phyloP scores from a whole-genome alignment of 768 basidiomycete genomes.

The Psilocybe tampanensis region DNA sequence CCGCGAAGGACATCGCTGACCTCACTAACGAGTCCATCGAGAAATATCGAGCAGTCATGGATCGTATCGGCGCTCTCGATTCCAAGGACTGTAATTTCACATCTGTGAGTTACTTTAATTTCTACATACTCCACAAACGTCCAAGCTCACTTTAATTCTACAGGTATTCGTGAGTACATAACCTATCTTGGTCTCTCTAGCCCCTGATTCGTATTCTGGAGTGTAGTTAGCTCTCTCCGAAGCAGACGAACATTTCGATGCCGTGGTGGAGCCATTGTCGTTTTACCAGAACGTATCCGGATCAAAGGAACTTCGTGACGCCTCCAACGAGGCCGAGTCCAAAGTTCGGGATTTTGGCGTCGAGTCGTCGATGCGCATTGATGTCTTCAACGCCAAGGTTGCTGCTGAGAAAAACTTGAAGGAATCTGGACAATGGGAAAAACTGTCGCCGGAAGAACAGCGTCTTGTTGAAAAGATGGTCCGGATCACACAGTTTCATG shows the following conservation, averaged over 20 bases:
- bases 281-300: slow-evolving; percentile 87
- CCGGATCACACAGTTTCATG: slow-evolving; percentile 9
- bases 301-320: slow-evolving; percentile 76
- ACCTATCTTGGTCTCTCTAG: slow-evolving; percentile 14
- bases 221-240: slow-evolving; percentile 59
- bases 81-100: slow-evolving; percentile 63
- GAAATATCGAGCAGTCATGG: slow-evolving; percentile 53
- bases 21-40: slow-evolving; percentile 63
- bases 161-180: slow-evolving; percentile 73
- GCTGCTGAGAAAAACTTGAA: slow-evolving; percentile 72
- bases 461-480: slow-evolving; percentile 83
- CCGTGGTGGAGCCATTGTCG: slow-evolving; percentile 56
- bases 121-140: slow-evolving; percentile 5
- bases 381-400: slow-evolving; percentile 75
- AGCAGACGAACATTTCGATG: slow-evolving; percentile 57
- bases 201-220: background rate
- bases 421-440: slow-evolving; percentile 60
- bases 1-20: slow-evolving; percentile 56
- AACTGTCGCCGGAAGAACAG: slow-evolving; percentile 65
- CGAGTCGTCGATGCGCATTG: slow-evolving; percentile 79
- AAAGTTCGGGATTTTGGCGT: slow-evolving; percentile 70
- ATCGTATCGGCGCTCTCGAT: slow-evolving; percentile 61
- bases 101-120: slow-evolving; percentile 47
- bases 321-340: slow-evolving; percentile 75
- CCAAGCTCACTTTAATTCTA: background rate